phyloP scores from a whole-genome alignment of 192 early-diverging fungal species.

The Podila verticillata region DNA sequence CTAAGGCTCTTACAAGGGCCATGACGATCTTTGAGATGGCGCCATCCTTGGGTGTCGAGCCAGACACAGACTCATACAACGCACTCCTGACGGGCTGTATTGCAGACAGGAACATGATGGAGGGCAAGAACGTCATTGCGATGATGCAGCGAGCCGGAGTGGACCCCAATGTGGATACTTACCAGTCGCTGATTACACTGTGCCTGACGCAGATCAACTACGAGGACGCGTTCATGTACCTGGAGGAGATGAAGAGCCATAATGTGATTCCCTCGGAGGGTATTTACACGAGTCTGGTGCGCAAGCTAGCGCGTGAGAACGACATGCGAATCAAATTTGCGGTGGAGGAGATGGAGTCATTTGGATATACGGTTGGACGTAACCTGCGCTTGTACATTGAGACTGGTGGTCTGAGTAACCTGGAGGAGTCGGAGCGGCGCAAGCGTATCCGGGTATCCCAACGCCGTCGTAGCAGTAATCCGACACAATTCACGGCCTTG shows the following conservation, averaged over 20 bases:
- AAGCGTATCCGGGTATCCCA: conserved; percentile 37
- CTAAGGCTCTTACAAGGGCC: conserved; percentile 54
- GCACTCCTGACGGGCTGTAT: conserved; percentile 64
- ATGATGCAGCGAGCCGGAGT: conserved; percentile 61
- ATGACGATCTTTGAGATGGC: conserved; percentile 61
- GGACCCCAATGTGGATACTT: conserved; percentile 60
- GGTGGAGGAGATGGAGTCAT: conserved; percentile 71
- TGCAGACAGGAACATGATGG: conserved; percentile 53
- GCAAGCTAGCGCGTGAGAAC: conserved; percentile 63
- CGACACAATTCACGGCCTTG: not conserved
- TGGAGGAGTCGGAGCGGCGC: conserved; percentile 39
- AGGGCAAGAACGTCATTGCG: conserved; percentile 61
- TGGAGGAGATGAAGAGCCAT: conserved; percentile 75
- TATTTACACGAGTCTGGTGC: conserved; percentile 62
- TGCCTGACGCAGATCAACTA: conserved; percentile 67
- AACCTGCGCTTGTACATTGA: conserved; percentile 45
- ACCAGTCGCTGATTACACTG: conserved; percentile 64
- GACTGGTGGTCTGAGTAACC: conserved; percentile 41
- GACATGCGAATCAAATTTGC: conserved; percentile 70
- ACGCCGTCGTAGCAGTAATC: conserved; percentile 28
- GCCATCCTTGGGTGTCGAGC: conserved; percentile 47
- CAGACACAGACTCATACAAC: conserved; percentile 66
- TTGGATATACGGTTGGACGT: conserved; percentile 59
- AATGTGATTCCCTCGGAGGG: conserved; percentile 63
- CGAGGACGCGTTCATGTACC: conserved; percentile 78